Evolutionary conservation across 805 yeast species (phyloP), one percentile per base, ranked within the genome.

Genomic region (Priceomyces carsonii): DNA sequence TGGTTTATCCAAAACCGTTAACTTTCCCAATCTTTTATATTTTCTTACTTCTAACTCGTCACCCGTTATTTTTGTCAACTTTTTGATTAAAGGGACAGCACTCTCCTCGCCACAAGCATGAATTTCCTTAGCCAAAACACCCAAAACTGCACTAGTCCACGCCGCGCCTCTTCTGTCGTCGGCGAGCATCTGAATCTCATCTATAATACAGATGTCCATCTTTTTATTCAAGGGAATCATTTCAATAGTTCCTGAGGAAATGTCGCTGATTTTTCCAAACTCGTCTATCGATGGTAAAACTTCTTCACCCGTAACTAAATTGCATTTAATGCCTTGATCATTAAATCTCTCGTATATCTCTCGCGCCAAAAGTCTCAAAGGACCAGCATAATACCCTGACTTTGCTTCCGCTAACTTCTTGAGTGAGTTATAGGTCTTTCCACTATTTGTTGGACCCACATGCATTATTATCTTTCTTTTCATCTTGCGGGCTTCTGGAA

Each of bases 401-500:
- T 78, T 69, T 10, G 88, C 79, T 14, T 59, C 50, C 47, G 80
- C 80, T 32, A 93, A 68, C 36, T 79, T 71, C 48, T 83, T 71
- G 29, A 93, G 63, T 0, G 98, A 95, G 31, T 77, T 74, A 53
- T 86, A 85, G 0, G 98, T 93, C 52, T 93, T 93, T 8, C 99
- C 99, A 46, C 93, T 82, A 57, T 93, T 93, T 0, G 99, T 93
- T 1, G 99, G 99, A 0, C 99, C 99, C 8, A 93, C 86, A 56
- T 93, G 99, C 80, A 93, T 76, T n/a, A 84, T 73, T 32, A 93
- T 71, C 33, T 83, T 81, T 25, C 99, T 69, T 44, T 79, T 80
- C 66, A 88, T 68, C 43, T 79, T 76, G 25, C 98, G 69, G 0
- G 99, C 95, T 29, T 72, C 79, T 0, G 98, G 96, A 50, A 72